Evolutionary conservation across 345 rosid genomes (phyloP).

Genomic region (Linum usitatissimum): DNA sequence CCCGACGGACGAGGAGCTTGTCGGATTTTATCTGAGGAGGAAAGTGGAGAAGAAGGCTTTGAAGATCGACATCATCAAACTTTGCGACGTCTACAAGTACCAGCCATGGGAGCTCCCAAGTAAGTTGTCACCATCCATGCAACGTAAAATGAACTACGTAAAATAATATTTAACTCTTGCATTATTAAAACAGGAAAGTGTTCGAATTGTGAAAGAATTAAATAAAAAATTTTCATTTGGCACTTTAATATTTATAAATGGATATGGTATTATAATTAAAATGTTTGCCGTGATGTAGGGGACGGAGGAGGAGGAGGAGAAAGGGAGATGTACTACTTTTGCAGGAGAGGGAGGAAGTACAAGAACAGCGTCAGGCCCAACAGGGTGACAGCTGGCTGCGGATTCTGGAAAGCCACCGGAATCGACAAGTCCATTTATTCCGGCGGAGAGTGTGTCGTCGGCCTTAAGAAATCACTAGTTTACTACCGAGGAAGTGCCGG

Average conservation of each 20-base stretch:
- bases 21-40: constrained; percentile 40
- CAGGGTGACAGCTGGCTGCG: constrained; percentile 35
- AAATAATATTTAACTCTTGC: no score
- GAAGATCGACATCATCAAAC: constrained; percentile 34
- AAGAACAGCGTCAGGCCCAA: constrained; percentile 44
- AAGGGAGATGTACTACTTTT: constrained; percentile 42
- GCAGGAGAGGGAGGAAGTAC: constrained; percentile 41
- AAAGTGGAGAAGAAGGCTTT: constrained; percentile 39
- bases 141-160: no score
- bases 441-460: constrained; percentile 15
- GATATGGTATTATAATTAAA: no score
- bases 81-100: constrained; percentile 36
- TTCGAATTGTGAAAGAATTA: no score
- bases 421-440: constrained; percentile 35
- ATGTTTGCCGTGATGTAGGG: constrained; percentile 9
- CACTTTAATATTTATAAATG: no score
- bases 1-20: constrained; percentile 47
- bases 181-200: no score
- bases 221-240: no score
- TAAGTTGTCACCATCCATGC: constrained; percentile 4
- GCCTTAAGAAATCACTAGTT: constrained; percentile 40
- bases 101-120: constrained; percentile 57
- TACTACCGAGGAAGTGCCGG: constrained; percentile 43
- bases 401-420: constrained; percentile 59
- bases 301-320: constrained; percentile 19